These are phyloP conservation scores for Epichloe gansuensis DNA, from an alignment of 2,329 filamentous ascomycete genomes.

Conservation along the genomic window DNA sequence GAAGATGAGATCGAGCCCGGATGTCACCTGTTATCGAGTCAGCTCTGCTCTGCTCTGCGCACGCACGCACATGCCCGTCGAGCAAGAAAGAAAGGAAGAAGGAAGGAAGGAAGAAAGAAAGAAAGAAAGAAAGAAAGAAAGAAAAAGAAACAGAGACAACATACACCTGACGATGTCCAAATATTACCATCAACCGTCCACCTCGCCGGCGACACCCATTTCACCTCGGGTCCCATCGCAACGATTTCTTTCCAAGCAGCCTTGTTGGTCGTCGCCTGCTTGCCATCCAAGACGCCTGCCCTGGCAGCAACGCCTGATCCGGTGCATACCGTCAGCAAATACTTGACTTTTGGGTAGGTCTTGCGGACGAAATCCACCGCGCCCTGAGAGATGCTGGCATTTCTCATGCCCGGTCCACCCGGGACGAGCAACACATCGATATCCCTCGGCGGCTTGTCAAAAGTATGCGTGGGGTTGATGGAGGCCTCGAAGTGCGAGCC, in stretches of 20 bases:
- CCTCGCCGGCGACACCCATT: constrained; percentile 47
- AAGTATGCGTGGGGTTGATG: constrained; percentile 35
- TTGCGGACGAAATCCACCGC: constrained; percentile 27
- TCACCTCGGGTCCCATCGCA: constrained; percentile 31
- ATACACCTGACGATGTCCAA: constrained; percentile 48
- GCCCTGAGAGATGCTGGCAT: constrained; percentile 14
- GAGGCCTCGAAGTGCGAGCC: constrained; percentile 19
- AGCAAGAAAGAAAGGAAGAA: not conserved
- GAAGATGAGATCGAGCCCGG: constrained; percentile 10
- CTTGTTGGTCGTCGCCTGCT: constrained; percentile 54
- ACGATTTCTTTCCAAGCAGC: constrained; percentile 34
- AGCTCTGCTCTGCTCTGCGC: not conserved
- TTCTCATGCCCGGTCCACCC: constrained; percentile 39
- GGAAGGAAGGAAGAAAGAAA: not conserved
- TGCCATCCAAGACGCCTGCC: constrained; percentile 46
- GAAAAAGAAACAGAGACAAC: not conserved
- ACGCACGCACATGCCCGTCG: not conserved
- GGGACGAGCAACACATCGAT: constrained; percentile 48
- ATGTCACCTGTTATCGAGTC: constrained; percentile 4
- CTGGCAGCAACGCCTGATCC: constrained; percentile 44
- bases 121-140: not conserved
- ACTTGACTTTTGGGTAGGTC: constrained; percentile 33
- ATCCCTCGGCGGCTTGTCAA: constrained; percentile 31
- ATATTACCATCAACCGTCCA: constrained; percentile 54
- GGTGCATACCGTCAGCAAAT: constrained; percentile 54